These are phyloP conservation scores for Penicillium roqueforti DNA, from an alignment of 495 filamentous ascomycete genomes.

Conservation along the genomic window DNA sequence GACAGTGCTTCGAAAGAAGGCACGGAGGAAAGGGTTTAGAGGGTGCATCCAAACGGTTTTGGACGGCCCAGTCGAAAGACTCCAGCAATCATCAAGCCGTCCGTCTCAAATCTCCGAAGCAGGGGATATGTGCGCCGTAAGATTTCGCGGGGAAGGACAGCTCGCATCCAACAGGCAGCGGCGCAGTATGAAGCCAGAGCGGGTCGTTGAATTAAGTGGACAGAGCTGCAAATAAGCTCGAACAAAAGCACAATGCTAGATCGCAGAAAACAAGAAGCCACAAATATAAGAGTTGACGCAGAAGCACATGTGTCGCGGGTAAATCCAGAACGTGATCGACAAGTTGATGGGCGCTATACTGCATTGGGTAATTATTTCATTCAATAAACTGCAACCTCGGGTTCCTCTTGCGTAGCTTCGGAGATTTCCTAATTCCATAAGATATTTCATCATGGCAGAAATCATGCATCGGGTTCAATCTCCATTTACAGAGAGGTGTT, in stretches of 20 bases:
- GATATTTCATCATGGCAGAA: neutral
- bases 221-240: neutral
- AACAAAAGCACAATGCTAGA: slow-evolving; percentile 10
- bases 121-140: slow-evolving; percentile 25
- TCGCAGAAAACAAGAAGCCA: slow-evolving; percentile 3
- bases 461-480: neutral
- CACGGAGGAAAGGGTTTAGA: slow-evolving; percentile 95
- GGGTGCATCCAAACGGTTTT: slow-evolving; percentile 86
- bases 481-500: neutral
- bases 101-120: slow-evolving; percentile 19
- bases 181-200: slow-evolving; percentile 9
- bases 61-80: slow-evolving; percentile 41
- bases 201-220: neutral
- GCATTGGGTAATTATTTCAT: slow-evolving; percentile 14
- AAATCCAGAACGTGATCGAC: slow-evolving; percentile 31
- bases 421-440: neutral
- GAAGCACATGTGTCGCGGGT: slow-evolving; percentile 10
- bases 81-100: slow-evolving; percentile 45
- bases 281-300: slow-evolving; percentile 14
- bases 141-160: slow-evolving; percentile 35
- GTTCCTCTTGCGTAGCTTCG: neutral
- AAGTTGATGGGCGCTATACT: slow-evolving; percentile 28
- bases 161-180: slow-evolving; percentile 36
- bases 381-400: neutral
- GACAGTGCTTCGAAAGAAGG: slow-evolving; percentile 95